These are phyloP conservation scores for Penicillium sp. DNA, from an alignment of 2,329 filamentous ascomycete genomes.

Conservation along the genomic window DNA sequence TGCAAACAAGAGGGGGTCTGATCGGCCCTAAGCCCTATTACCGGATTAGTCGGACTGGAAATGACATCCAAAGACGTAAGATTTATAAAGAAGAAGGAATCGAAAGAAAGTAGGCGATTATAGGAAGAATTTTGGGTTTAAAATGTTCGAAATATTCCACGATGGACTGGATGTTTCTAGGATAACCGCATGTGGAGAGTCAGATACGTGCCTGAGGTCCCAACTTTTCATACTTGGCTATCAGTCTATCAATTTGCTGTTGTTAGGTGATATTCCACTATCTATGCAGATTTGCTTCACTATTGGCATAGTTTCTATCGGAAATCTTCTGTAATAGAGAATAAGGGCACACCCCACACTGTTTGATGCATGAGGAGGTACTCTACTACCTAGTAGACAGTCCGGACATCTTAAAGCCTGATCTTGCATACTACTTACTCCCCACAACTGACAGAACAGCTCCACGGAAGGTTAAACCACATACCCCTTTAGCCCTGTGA, in stretches of 20 bases:
- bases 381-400: not conserved
- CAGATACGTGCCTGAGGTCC: not conserved
- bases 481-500: not conserved
- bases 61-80: not conserved
- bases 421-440: not conserved
- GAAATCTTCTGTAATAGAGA: too few species aligned
- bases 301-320: not conserved
- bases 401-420: not conserved
- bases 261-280: not conserved
- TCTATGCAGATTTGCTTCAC: not conserved
- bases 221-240: not conserved
- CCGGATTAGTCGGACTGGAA: not conserved
- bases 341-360: not conserved
- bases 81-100: not conserved
- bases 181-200: not conserved
- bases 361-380: not conserved
- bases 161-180: not conserved
- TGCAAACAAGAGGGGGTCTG: conserved; percentile 29
- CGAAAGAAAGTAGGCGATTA: not conserved
- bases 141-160: not conserved
- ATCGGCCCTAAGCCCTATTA: conserved; percentile 17
- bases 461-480: too few species aligned
- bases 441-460: not conserved
- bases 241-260: not conserved
- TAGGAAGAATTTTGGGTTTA: not conserved